phyloP scores from a whole-genome alignment of 2,329 filamentous ascomycete species.

The Aspergillus fijiensis region DNA sequence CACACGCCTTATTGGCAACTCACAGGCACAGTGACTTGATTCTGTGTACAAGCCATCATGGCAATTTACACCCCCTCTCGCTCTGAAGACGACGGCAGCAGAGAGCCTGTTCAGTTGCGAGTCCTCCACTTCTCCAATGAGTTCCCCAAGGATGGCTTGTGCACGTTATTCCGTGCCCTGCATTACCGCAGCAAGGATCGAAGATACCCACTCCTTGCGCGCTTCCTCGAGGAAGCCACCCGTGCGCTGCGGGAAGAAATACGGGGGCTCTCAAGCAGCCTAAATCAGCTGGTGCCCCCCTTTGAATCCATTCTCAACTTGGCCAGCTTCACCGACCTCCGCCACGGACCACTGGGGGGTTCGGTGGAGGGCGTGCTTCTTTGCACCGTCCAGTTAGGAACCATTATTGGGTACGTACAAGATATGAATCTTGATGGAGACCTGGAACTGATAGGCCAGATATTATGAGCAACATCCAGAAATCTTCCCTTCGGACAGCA shows the following conservation, averaged over 20 bases:
- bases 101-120: no score
- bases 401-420: slow-evolving; percentile 44
- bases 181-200: slow-evolving; percentile 43
- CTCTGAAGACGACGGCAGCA: no score
- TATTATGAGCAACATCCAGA: no score
- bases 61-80: no score
- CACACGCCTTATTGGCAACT: no score
- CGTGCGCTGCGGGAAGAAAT: slow-evolving; percentile 44
- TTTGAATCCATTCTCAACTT: slow-evolving; percentile 24
- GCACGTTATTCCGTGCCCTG: slow-evolving; percentile 18
- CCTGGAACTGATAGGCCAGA: no score
- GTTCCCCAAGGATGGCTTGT: no score
- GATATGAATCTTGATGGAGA: no score
- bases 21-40: no score
- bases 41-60: no score
- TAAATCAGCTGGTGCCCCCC: slow-evolving; percentile 21
- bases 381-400: slow-evolving; percentile 40
- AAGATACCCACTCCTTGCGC: slow-evolving; percentile 36
- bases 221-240: slow-evolving; percentile 46
- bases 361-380: slow-evolving; percentile 50
- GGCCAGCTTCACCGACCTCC: slow-evolving; percentile 28
- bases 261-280: slow-evolving; percentile 13
- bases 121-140: no score
- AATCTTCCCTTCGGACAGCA: no score
- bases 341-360: slow-evolving; percentile 44